Evolutionary conservation across 768 basidiomycete genomes (phyloP), one percentile per base, ranked within the genome.

Genomic region (Collybiopsis luxurians): DNA sequence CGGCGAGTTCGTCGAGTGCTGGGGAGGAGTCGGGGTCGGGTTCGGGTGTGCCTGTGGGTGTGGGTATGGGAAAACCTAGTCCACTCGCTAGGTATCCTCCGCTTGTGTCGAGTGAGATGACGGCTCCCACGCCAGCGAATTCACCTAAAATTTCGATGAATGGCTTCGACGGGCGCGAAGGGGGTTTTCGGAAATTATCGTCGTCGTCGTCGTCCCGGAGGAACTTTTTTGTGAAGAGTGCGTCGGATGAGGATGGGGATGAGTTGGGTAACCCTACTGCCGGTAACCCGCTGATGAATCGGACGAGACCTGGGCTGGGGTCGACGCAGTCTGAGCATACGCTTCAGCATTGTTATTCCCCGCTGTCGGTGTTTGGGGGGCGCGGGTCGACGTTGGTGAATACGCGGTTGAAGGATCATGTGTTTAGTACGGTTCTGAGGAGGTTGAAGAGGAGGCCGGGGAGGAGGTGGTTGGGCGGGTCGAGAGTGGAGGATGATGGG

Each of bases 361-460:
- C 73, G 76, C 19, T 75, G 77, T 12, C 79, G 79, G 45, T 82
- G 81, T 94, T 94, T 62, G 92, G 89, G 31, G 96, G 95, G 2
- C 90, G 88, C 2, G 96, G 96, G 1, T 92, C 90, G 13, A 98
- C 97, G 4, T 82, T 87, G 53, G 95, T 98, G 58, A 98, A 99
- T 70, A 93, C 90, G 38, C 91, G 85, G 68, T 76, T 99, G 57
- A 95, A 95, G 71, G 95, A 98, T 66, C 94, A 96, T 63, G 93
- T 99, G 45, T 96, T 99, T 67, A 90, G 84, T 59, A 90, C 91
- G 17, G 85, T 98, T 30, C 75, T 98, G 59, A 84, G 86, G 47
- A 79, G 90, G 57, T 82, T 93, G 57, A 79, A 81, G 38, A 81
- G 83, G 61, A 81, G 82, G 31, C 72, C 75, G 10, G 76, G 71